Evolutionary conservation across 1,284 basidiomycete species (phyloP).

Genomic region (Pseudozyma pruni): DNA sequence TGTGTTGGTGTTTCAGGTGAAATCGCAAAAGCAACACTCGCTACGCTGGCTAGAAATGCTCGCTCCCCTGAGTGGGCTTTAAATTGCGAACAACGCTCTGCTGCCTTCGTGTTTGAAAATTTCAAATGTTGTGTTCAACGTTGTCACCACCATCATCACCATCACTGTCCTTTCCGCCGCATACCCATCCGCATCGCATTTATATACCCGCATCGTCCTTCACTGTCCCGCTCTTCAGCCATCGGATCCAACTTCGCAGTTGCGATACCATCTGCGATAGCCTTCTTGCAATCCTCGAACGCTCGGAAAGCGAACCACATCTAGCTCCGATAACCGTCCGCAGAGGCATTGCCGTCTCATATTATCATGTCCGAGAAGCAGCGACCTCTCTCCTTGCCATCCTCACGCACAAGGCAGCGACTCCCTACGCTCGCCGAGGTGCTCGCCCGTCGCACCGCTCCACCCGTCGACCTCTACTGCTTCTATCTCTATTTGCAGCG

Average conservation of each 20-base stretch:
- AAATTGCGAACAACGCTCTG: background rate
- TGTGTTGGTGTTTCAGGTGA: constrained; percentile 14
- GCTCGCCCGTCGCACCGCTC: constrained; percentile 74
- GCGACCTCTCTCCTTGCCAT: constrained; percentile 38
- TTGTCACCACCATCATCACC: constrained; percentile 3
- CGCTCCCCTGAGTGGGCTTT: constrained; percentile 3
- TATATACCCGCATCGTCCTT: constrained; percentile 2
- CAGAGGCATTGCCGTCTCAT: background rate
- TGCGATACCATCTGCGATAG: too few relatives aligned
- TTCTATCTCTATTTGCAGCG: constrained; percentile 80
- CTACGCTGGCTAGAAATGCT: background rate
- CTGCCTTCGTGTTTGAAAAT: background rate
- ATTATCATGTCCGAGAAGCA: constrained; percentile 45
- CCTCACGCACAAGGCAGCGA: constrained; percentile 61
- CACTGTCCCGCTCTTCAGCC: too few relatives aligned
- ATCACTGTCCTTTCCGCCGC: constrained; percentile 1
- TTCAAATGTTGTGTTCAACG: background rate
- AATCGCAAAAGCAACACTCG: constrained; percentile 1
- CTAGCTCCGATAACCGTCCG: too few relatives aligned
- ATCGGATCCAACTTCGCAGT: too few relatives aligned
- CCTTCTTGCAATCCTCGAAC: too few relatives aligned
- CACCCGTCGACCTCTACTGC: constrained; percentile 97
- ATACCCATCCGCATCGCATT: background rate
- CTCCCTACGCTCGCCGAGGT: constrained; percentile 69
- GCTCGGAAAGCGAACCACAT: constrained; percentile 1